Evolutionary conservation across 345 rosid species (phyloP).

Genomic region (Eucalyptus urophylla): DNA sequence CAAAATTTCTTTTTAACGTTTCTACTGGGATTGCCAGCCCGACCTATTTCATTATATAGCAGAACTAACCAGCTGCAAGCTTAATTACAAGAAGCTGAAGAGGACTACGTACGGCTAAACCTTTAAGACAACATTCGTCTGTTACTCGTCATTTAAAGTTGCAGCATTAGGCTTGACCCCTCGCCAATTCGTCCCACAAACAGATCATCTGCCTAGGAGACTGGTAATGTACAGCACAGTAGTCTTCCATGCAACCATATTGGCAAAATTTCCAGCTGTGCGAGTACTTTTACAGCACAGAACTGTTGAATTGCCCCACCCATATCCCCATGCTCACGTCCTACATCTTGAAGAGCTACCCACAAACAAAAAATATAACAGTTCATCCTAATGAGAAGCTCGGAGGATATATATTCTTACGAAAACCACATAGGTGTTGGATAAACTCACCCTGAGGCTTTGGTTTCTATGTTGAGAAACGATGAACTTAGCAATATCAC

Average conservation of each 20-base stretch:
- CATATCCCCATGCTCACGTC: slow-evolving; percentile 99
- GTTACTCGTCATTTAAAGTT: slow-evolving; percentile 54
- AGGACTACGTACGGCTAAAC: neutral
- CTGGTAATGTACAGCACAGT: slow-evolving; percentile 91
- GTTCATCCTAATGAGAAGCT: neutral
- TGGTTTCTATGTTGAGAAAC: slow-evolving; percentile 44
- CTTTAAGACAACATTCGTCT: neutral
- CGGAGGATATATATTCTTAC: neutral
- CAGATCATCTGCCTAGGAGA: slow-evolving; percentile 95
- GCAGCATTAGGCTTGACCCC: slow-evolving; percentile 78
- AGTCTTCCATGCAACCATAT: slow-evolving; percentile 83
- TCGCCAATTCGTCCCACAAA: slow-evolving; percentile 75
- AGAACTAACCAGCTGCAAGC: neutral
- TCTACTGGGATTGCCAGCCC: neutral
- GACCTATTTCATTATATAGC: neutral
- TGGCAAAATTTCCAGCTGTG: slow-evolving; percentile 98
- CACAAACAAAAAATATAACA: neutral
- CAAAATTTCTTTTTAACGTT: neutral
- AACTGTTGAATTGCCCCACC: slow-evolving; percentile 77
- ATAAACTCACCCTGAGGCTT: slow-evolving; percentile 58
- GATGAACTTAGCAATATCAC: slow-evolving; percentile 55
- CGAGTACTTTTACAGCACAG: slow-evolving; percentile 60
- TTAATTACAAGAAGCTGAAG: neutral
- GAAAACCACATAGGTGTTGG: neutral
- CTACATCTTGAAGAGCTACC: slow-evolving; percentile 97